Conservation (phyloP, 306 rosid species). For the Arachis stenosperma region DNA sequence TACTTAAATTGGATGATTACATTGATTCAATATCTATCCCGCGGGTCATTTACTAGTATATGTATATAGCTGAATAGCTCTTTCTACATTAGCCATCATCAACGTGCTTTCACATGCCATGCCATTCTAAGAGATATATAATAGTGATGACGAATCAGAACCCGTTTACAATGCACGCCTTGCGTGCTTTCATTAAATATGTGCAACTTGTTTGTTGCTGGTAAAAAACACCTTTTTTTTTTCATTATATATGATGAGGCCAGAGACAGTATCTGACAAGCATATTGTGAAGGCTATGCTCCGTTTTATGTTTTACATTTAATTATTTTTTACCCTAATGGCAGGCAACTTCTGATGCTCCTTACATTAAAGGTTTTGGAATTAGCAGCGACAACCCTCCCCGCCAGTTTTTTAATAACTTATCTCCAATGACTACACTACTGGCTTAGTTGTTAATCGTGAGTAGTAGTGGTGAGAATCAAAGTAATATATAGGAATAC, state of each 20-base stretch:
- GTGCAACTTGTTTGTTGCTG: constrained; percentile 37
- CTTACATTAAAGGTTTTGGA: constrained; percentile 37
- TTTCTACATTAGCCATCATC: constrained; percentile 43
- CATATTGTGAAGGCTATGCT: constrained; percentile 48
- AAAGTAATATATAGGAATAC: background rate
- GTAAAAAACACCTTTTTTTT: background rate
- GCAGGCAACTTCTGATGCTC: constrained; percentile 52
- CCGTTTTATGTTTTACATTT: constrained; percentile 42
- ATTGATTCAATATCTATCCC: too few species aligned
- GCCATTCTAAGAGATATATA: too few species aligned
- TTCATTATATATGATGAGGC: constrained; percentile 4
- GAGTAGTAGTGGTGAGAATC: constrained; percentile 12
- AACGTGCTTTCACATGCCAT: constrained; percentile 56
- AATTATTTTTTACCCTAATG: constrained; percentile 32
- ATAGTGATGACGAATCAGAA: constrained; percentile 30
- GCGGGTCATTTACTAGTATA: too few species aligned
- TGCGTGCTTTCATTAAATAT: background rate
- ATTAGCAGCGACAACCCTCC: constrained; percentile 42
- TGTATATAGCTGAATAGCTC: constrained; percentile 1
- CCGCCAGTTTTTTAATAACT: background rate
- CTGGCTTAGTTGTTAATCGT: too few species aligned
- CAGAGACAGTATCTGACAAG: constrained; percentile 63
- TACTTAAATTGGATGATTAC: too few species aligned
- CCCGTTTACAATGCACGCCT: constrained; percentile 9
- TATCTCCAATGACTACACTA: background rate